These are phyloP conservation scores for Cordia subcordata DNA, from an alignment of 257 asterid species.

Conservation along the genomic window DNA sequence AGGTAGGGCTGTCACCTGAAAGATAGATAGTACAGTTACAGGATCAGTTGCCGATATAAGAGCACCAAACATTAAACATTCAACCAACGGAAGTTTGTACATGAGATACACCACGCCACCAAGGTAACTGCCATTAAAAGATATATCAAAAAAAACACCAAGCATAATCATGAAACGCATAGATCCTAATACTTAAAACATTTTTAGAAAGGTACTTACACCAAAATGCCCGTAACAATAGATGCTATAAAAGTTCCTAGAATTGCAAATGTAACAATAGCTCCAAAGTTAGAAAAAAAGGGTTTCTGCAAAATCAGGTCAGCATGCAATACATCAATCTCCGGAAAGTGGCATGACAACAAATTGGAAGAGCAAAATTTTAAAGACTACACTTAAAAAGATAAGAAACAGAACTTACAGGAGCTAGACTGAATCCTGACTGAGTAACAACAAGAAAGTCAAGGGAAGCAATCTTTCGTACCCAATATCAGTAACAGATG, in stretches of 20 bases:
- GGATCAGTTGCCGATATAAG: constrained; percentile 98
- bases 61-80: constrained; percentile 99
- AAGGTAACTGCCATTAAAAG: constrained; percentile 59
- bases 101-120: constrained; percentile 76
- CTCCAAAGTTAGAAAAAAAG: constrained; percentile 96
- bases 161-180: not conserved
- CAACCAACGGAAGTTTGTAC: constrained; percentile 91
- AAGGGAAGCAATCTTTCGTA: constrained; percentile 41
- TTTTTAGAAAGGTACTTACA: constrained; percentile 61
- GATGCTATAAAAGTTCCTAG: constrained; percentile 89
- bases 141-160: constrained; percentile 1
- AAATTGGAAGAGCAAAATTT: not conserved
- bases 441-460: constrained; percentile 63
- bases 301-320: constrained; percentile 70
- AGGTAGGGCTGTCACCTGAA: constrained; percentile 52
- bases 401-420: constrained; percentile 65
- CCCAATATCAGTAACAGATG: constrained; percentile 5
- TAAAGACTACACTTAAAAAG: constrained; percentile 1
- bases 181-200: not conserved
- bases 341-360: not conserved
- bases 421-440: constrained; percentile 94
- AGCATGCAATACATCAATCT: constrained; percentile 5
- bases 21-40: constrained; percentile 95
- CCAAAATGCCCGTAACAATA: constrained; percentile 83
- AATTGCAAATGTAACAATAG: constrained; percentile 86